Conservation (phyloP, 176 grass and related monocot genomes). For the Triticum timopheevii region DNA sequence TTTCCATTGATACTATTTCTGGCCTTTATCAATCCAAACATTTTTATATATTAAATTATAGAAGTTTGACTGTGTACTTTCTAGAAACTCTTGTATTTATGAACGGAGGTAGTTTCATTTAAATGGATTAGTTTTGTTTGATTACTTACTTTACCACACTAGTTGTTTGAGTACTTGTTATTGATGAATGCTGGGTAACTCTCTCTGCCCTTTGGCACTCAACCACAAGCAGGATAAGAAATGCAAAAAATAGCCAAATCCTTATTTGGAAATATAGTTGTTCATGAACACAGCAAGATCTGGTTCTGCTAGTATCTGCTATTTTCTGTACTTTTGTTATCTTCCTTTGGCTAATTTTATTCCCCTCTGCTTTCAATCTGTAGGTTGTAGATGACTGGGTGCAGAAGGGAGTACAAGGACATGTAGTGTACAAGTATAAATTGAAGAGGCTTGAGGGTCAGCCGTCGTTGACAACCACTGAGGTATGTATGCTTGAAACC, state of each 20-base stretch:
- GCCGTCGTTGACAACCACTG: slow-evolving; percentile 61
- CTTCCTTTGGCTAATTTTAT: neutral
- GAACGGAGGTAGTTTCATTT: neutral
- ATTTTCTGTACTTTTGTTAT: neutral
- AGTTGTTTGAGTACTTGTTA: neutral
- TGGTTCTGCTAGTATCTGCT: neutral
- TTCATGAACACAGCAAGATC: neutral
- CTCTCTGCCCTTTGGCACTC: neutral
- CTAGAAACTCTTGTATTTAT: neutral
- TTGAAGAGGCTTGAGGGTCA: slow-evolving; percentile 85
- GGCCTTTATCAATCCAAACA: neutral
- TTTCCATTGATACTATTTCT: neutral
- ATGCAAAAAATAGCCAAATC: neutral
- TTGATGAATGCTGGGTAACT: neutral
- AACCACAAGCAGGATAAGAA: neutral
- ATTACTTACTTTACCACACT: neutral
- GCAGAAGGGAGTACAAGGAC: slow-evolving; percentile 61
- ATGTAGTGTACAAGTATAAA: slow-evolving; percentile 74
- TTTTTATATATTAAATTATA: neutral
- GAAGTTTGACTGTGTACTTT: neutral
- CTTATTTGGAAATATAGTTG: neutral
- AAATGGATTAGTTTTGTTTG: neutral
- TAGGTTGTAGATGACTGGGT: slow-evolving; percentile 80
- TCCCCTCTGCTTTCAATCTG: slow-evolving; percentile 3
- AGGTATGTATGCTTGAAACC: slow-evolving; percentile 48